These are phyloP conservation scores for Aspergillus jensenii DNA, from an alignment of 2,329 filamentous ascomycete species.

Conservation along the genomic window DNA sequence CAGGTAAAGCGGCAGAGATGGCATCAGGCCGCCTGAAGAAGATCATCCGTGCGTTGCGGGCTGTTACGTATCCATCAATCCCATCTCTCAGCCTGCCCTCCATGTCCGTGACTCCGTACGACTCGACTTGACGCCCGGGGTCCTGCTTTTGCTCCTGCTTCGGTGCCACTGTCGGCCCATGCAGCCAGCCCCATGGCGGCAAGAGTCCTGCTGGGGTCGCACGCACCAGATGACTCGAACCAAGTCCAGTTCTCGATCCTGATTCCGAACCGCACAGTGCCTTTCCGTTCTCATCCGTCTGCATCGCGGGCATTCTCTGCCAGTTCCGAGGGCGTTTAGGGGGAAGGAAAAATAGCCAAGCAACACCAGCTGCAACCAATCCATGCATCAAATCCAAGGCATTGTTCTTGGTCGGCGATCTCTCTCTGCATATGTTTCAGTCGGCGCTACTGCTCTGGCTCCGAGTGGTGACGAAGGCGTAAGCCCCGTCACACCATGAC, in stretches of 20 bases:
- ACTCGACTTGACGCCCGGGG: background rate
- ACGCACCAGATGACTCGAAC: background rate
- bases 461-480: background rate
- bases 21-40: slow-evolving; percentile 1
- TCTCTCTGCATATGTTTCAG: slow-evolving; percentile 6
- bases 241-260: background rate
- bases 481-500: slow-evolving; percentile 1
- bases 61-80: background rate
- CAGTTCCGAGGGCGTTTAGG: background rate
- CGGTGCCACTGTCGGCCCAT: background rate
- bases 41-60: slow-evolving; percentile 1
- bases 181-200: background rate
- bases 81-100: background rate
- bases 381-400: background rate
- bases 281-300: background rate
- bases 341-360: background rate
- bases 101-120: background rate
- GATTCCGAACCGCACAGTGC: too few relatives aligned
- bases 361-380: background rate
- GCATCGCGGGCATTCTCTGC: background rate
- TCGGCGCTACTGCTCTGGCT: background rate
- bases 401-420: background rate
- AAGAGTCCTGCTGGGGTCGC: background rate
- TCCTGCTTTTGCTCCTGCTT: background rate
- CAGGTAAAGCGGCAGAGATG: background rate